phyloP scores from a whole-genome alignment of 441 rosid species.

The Mallotus japonicus region DNA sequence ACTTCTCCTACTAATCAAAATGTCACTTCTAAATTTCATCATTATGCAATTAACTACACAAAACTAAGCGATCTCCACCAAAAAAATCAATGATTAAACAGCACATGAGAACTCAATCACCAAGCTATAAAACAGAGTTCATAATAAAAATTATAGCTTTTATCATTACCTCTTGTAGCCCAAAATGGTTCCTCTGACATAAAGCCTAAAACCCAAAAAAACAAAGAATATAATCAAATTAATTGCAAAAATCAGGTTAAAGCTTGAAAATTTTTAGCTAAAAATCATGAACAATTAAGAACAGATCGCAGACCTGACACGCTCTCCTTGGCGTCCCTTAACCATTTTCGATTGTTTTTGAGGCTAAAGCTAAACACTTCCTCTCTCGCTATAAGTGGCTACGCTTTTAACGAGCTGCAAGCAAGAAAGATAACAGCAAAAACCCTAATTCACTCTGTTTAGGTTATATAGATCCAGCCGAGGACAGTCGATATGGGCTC shows the following conservation, averaged over 20 bases:
- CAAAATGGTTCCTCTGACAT: constrained; percentile 74
- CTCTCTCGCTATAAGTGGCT: constrained; percentile 2
- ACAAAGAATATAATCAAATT: background rate
- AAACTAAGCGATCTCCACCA: background rate
- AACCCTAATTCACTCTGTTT: constrained; percentile 24
- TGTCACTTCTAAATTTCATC: background rate
- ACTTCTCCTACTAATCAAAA: too few relatives aligned
- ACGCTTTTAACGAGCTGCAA: constrained; percentile 8
- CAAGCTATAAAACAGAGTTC: background rate
- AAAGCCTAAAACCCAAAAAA: constrained; percentile 37
- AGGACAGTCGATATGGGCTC: background rate
- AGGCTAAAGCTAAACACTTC: constrained; percentile 5
- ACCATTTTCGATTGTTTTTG: constrained; percentile 45
- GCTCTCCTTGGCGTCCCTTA: constrained; percentile 69
- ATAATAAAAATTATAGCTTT: background rate
- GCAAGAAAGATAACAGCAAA: background rate
- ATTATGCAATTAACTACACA: background rate
- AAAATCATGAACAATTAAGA: background rate
- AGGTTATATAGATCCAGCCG: background rate
- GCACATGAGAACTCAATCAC: background rate
- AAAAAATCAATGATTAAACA: too few relatives aligned
- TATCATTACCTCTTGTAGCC: constrained; percentile 72
- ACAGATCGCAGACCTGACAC: constrained; percentile 41
- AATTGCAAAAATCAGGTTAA: background rate
- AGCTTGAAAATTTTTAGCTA: background rate